phyloP scores from a whole-genome alignment of 1,139 yeast genomes.

The Kluyveromyces sp. region DNA sequence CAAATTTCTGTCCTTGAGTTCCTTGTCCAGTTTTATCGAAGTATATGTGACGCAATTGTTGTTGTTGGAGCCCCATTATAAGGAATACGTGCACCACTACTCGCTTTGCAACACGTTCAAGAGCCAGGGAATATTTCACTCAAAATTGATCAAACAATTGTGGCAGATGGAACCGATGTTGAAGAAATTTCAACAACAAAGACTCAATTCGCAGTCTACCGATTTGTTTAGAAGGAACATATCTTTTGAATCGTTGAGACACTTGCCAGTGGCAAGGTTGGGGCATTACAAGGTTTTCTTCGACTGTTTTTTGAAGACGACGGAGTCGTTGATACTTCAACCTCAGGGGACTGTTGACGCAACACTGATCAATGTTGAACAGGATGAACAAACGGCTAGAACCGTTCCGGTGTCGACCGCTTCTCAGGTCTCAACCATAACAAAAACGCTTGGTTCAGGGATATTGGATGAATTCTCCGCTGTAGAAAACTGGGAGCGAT shows the following conservation, averaged over 20 bases:
- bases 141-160: constrained; percentile 2
- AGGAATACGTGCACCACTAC: constrained; percentile 5
- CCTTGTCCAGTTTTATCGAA: constrained; percentile 3
- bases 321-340: neutral
- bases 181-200: constrained; percentile 7
- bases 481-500: constrained; percentile 1
- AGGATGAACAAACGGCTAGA: no score
- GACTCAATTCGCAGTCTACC: constrained; percentile 6
- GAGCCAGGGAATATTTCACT: constrained; percentile 2
- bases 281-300: constrained; percentile 8
- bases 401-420: neutral
- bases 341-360: neutral
- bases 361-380: no score
- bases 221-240: constrained; percentile 7
- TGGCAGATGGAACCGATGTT: constrained; percentile 7
- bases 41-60: neutral
- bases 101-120: constrained; percentile 7
- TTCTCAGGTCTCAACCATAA: neutral
- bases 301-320: constrained; percentile 3
- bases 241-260: constrained; percentile 7
- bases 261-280: constrained; percentile 8
- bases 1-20: constrained; percentile 4
- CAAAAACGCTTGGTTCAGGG: neutral
- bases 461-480: neutral
- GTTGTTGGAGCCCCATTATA: constrained; percentile 5